Base-by-base conservation (phyloP, 2,329 filamentous ascomycete genomes). In the Neurospora sp. region DNA sequence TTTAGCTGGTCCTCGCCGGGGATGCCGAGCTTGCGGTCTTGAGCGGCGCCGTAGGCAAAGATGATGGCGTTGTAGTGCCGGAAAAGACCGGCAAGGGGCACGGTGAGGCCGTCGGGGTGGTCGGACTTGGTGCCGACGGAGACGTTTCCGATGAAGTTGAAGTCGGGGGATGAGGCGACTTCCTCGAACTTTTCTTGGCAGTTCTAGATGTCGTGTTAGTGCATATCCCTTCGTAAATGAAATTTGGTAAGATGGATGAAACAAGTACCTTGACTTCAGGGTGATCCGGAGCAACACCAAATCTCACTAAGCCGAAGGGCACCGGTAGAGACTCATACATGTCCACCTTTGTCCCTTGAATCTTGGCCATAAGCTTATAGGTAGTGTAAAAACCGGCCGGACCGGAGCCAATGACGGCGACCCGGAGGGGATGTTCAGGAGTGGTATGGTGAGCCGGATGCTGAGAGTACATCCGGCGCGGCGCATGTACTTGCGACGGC, bases 301-400 rank as follows among this genome's bases (percentile, higher is more conserved):
- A 97, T 69, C 96, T 87, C 67, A 97, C 94, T 69, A 99, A 85
- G 1, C 96, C 96, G 78, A 93, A 99, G 0, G 96, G 96, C 4
- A 97, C 93, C 0, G 96, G 96, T 46, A 98, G 82, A 38, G 93
- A 89, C 81, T 99, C 96, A 78, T 97, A 99, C 95, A 99, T 98
- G 80, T 98, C 95, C 28, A 99, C 86, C 68, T 87, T 85, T 0
- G 90, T 89, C 77, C 90, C 83, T 28, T 89, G 84, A 43, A 96
- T 85, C 76, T 90, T 92, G 69, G 87, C 87, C 85, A 98, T 90
- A 69, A 97, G 86, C 70, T 93, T 88, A 76, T 96, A 93, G 0
- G 96, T 91, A 0, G 95, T 92, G 78, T 99, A 99, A 83, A 98
- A 99, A 2, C 96, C 96, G 13, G 96, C 96, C 1, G 96, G 96